A percentile compares a stretch with the other conserved stretches of the same genome.
phyloP scores from a whole-genome alignment of 1,284 basidiomycete species.

The Leccinum griseonigrum region DNA sequence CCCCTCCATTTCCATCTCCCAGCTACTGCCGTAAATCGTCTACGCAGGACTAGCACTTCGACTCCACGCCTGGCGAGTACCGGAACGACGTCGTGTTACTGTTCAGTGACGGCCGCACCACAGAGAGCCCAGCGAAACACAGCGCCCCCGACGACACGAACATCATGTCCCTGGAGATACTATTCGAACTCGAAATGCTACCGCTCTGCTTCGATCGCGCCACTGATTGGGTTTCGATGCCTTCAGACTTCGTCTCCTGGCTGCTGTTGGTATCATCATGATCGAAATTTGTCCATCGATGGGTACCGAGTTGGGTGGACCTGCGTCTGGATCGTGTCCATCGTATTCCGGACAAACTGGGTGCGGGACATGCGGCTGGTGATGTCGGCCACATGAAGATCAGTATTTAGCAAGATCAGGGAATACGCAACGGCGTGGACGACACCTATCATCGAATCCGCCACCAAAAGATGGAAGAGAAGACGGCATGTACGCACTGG shows the following conservation, averaged over 20 bases:
- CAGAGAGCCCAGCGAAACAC: constrained; percentile 36
- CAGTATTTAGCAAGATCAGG: constrained; percentile 92
- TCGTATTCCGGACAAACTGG: constrained; percentile 93
- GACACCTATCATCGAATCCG: constrained; percentile 53
- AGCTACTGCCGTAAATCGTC: constrained; percentile 59
- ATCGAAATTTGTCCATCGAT: constrained; percentile 60
- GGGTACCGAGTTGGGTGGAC: constrained; percentile 50
- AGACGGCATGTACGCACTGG: constrained; percentile 54
- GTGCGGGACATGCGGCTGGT: constrained; percentile 87
- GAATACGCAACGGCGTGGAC: constrained; percentile 95
- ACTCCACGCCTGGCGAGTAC: constrained; percentile 40
- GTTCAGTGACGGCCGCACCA: constrained; percentile 34
- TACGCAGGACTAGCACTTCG: constrained; percentile 34
- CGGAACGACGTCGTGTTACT: constrained; percentile 41
- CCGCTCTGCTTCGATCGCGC: constrained; percentile 69
- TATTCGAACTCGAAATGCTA: constrained; percentile 81
- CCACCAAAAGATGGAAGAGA: constrained; percentile 2
- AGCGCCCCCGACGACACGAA: constrained; percentile 40
- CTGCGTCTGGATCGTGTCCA: constrained; percentile 80
- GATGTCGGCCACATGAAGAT: constrained; percentile 93
- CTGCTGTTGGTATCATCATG: constrained; percentile 67
- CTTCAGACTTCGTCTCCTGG: constrained; percentile 49
- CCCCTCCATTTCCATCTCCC: constrained; percentile 84
- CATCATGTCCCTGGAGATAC: constrained; percentile 56
- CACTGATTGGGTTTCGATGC: constrained; percentile 44